Evolutionary conservation across 2,329 filamentous ascomycete species (phyloP).

Genomic region (Cercospora beticola): DNA sequence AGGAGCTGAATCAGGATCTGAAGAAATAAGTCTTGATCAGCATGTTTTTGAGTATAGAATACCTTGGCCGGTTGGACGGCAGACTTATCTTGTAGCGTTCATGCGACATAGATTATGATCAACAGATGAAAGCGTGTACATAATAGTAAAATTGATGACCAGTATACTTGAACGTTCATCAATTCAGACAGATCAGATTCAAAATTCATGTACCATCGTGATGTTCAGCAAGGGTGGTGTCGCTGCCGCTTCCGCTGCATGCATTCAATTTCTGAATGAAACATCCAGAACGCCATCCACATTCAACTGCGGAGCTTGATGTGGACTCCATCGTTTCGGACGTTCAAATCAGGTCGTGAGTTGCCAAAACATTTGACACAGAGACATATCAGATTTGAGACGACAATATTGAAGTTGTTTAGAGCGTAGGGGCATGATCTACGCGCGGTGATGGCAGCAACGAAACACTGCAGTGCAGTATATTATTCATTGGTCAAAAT

Average conservation of each 20-base stretch:
- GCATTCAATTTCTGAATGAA: not conserved
- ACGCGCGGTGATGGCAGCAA: too few relatives aligned
- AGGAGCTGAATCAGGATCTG: constrained; percentile 7
- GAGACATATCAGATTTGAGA: not conserved
- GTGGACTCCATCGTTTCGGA: not conserved
- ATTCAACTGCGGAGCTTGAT: not conserved
- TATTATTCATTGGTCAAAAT: too few relatives aligned
- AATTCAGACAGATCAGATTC: not conserved
- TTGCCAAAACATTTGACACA: not conserved
- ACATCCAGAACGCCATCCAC: not conserved
- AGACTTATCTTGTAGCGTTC: constrained; percentile 1
- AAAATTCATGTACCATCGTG: not conserved
- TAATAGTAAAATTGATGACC: not conserved
- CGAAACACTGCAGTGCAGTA: too few relatives aligned
- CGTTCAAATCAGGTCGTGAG: not conserved
- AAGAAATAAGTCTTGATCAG: constrained; percentile 11
- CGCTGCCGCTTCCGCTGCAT: not conserved
- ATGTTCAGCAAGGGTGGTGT: not conserved
- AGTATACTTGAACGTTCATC: not conserved
- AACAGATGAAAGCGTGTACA: not conserved
- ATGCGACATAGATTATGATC: not conserved
- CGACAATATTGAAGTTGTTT: too few relatives aligned
- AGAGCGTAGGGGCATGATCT: too few relatives aligned
- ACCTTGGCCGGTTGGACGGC: not conserved
- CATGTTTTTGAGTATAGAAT: not conserved